Percentiles rank a stretch among this genome's conserved stretches.
Evolutionary conservation across 306 rosid genomes (phyloP).

Genomic region (Mimosa bimucronata): DNA sequence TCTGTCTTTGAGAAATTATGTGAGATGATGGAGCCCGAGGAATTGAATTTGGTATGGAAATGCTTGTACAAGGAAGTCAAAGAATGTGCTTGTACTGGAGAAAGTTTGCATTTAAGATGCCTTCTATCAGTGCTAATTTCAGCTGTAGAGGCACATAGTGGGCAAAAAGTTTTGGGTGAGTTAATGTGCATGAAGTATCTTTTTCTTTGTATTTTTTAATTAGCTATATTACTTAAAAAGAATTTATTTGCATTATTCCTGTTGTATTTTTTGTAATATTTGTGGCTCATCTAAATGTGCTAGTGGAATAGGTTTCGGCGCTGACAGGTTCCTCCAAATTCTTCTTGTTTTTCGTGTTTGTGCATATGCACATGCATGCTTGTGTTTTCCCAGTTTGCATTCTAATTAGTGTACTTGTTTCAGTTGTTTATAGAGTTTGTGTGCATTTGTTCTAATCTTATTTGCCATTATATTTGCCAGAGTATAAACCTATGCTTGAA

Average conservation of each 20-base stretch:
- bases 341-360: background rate
- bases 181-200: constrained; percentile 3
- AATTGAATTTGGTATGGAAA: constrained; percentile 67
- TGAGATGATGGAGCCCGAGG: constrained; percentile 63
- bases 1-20: constrained; percentile 63
- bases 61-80: constrained; percentile 58
- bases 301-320: constrained; percentile 21
- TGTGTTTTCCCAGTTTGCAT: background rate
- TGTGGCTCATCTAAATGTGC: constrained; percentile 15
- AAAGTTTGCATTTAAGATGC: constrained; percentile 44
- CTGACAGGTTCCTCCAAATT: constrained; percentile 18
- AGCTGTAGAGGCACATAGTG: constrained; percentile 56
- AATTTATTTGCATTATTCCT: background rate
- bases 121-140: constrained; percentile 63
- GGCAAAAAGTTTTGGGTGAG: constrained; percentile 72
- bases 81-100: constrained; percentile 44
- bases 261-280: background rate
- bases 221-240: background rate
- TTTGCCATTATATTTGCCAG: constrained; percentile 52
- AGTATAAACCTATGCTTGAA: constrained; percentile 64
- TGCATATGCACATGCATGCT: background rate
- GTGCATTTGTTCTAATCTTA: constrained; percentile 28
- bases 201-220: background rate
- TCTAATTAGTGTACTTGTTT: background rate
- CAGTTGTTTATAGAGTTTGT: constrained; percentile 10